A percentile compares a stretch with the other conserved stretches of the same genome.
These are phyloP conservation scores for Thelonectria blattea DNA, from an alignment of 2,329 filamentous ascomycete species.

Conservation along the genomic window DNA sequence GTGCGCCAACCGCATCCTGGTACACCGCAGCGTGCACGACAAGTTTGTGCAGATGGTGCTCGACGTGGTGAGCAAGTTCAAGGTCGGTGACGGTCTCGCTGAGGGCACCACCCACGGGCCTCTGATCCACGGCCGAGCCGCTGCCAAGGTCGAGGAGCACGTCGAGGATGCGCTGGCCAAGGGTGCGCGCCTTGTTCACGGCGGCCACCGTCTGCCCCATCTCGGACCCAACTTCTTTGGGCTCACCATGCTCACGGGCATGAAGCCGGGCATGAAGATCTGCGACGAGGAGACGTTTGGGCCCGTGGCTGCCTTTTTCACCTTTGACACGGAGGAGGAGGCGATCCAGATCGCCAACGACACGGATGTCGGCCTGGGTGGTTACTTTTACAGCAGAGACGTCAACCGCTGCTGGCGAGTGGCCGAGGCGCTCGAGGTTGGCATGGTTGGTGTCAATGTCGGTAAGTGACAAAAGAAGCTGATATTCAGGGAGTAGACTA, in stretches of 20 bases:
- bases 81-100: slow-evolving; percentile 62
- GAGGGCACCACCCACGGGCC: slow-evolving; percentile 65
- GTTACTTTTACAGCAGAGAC: slow-evolving; percentile 69
- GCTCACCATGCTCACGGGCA: slow-evolving; percentile 71
- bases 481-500: background rate
- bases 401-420: slow-evolving; percentile 48
- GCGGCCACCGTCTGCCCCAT: slow-evolving; percentile 63
- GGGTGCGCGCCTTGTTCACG: slow-evolving; percentile 63
- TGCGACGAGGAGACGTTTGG: slow-evolving; percentile 75
- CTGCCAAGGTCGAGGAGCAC: slow-evolving; percentile 66
- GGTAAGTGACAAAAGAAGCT: slow-evolving; percentile 24
- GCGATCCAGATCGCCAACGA: slow-evolving; percentile 70
- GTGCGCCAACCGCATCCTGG: slow-evolving; percentile 65
- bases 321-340: slow-evolving; percentile 71
- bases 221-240: slow-evolving; percentile 72
- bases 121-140: slow-evolving; percentile 69
- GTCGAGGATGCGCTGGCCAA: slow-evolving; percentile 68
- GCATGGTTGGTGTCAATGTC: slow-evolving; percentile 44
- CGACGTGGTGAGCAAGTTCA: slow-evolving; percentile 62
- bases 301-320: slow-evolving; percentile 72
- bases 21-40: slow-evolving; percentile 66
- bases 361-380: slow-evolving; percentile 72
- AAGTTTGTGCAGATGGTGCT: slow-evolving; percentile 57
- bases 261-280: slow-evolving; percentile 70
- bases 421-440: slow-evolving; percentile 55